These are phyloP conservation scores for Chrysoporthe puriensis DNA, from an alignment of 2,329 filamentous ascomycete species.

Conservation along the genomic window DNA sequence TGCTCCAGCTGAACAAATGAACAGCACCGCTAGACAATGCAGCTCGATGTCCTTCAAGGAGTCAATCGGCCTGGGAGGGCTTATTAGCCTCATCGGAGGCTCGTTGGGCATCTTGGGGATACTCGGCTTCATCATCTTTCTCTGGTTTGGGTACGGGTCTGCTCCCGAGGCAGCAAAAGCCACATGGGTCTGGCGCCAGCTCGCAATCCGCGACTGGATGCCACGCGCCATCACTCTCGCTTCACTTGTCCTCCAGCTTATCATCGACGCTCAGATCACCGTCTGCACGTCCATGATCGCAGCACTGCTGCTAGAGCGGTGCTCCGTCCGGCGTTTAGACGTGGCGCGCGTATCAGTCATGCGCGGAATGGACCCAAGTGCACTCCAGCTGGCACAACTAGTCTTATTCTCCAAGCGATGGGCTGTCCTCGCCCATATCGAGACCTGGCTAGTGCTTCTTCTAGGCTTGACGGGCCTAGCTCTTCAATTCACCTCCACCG, in stretches of 20 bases:
- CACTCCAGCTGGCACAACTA: conserved; percentile 1
- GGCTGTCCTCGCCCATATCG: not conserved
- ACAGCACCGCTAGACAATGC: not conserved
- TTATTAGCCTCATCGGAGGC: conserved; percentile 9
- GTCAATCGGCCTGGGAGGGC: not conserved
- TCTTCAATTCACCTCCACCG: conserved; percentile 16
- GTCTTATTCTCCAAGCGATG: conserved; percentile 4
- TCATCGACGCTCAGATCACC: conserved; percentile 1
- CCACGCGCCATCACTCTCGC: conserved; percentile 9
- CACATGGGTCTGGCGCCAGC: conserved; percentile 20
- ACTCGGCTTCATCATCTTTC: conserved; percentile 8
- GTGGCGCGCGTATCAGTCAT: conserved; percentile 15
- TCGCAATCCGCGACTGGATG: conserved; percentile 16
- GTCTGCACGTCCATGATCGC: conserved; percentile 23
- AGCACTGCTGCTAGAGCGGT: conserved; percentile 17
- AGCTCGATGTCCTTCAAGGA: not conserved
- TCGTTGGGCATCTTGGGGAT: conserved; percentile 3
- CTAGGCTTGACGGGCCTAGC: not conserved
- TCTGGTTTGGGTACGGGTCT: conserved; percentile 18
- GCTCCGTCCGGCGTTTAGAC: not conserved
- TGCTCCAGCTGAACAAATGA: not conserved
- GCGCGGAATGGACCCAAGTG: conserved; percentile 1
- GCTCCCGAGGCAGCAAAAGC: conserved; percentile 2
- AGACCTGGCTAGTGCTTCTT: conserved; percentile 6
- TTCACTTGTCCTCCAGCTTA: not conserved